Evolutionary conservation across 2,329 filamentous ascomycete species (phyloP).

Genomic region (Fonsecaea pedrosoi): DNA sequence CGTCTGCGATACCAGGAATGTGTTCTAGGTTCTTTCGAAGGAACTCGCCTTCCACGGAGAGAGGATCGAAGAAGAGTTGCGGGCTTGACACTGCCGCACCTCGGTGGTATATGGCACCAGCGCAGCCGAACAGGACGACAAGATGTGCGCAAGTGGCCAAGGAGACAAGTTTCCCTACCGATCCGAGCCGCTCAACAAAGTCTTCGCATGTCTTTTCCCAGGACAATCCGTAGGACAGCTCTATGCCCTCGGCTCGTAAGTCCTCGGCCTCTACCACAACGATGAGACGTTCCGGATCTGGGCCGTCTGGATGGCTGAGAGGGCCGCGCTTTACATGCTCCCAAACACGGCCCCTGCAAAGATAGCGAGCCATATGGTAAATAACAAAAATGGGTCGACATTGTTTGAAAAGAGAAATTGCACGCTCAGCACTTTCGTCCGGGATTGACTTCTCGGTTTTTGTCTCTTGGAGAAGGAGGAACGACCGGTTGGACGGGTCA

Average conservation of each 20-base stretch:
- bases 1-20: conserved; percentile 4
- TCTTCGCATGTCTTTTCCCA: conserved; percentile 15
- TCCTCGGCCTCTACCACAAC: conserved; percentile 7
- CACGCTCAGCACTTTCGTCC: no score
- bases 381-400: background rate
- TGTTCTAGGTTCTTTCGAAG: background rate
- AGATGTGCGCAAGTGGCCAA: conserved; percentile 12
- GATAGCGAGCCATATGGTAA: background rate
- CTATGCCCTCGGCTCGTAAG: conserved; percentile 6
- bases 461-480: no score
- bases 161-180: conserved; percentile 4
- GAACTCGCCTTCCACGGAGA: conserved; percentile 3
- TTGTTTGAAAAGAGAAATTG: no score
- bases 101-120: conserved; percentile 10
- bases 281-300: conserved; percentile 2
- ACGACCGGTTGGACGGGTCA: no score
- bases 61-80: conserved; percentile 8
- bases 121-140: conserved; percentile 4
- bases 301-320: background rate
- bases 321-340: background rate
- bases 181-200: conserved; percentile 11
- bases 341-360: background rate
- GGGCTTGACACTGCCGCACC: background rate
- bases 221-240: conserved; percentile 10
- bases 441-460: no score